Percentiles rank a stretch among this genome's conserved stretches.
phyloP scores from a whole-genome alignment of 768 basidiomycete species.

The Lentinula sp. region DNA sequence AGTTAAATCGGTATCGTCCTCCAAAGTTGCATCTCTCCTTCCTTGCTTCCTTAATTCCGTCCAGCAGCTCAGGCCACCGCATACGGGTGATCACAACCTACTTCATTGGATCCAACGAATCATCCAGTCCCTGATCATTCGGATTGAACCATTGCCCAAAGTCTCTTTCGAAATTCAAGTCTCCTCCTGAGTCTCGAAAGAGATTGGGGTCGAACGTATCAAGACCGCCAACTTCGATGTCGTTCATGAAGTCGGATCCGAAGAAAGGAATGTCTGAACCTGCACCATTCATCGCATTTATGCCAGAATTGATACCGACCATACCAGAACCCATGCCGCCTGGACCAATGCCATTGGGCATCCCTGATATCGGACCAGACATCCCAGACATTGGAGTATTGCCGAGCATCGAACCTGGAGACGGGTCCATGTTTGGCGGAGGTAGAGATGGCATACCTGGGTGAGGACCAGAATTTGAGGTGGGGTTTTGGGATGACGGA shows the following conservation, averaged over 20 bases:
- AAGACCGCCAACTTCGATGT: constrained; percentile 24
- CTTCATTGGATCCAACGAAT: constrained; percentile 1
- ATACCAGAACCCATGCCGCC: neutral
- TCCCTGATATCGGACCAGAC: neutral
- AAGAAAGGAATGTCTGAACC: constrained; percentile 15
- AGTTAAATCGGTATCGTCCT: neutral
- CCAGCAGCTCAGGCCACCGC: neutral
- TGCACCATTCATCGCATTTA: neutral
- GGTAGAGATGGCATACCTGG: constrained; percentile 5
- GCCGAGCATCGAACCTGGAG: neutral
- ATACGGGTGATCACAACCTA: neutral
- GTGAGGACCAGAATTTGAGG: constrained; percentile 8
- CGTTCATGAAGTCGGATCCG: constrained; percentile 39
- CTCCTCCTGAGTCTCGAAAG: constrained; percentile 32
- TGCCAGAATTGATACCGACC: neutral
- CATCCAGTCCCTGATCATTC: constrained; percentile 26
- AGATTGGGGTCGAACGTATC: constrained; percentile 36
- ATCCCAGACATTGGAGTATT: neutral
- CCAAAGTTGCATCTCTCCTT: neutral
- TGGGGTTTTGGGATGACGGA: constrained; percentile 17
- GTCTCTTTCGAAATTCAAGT: constrained; percentile 66
- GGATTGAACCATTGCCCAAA: constrained; percentile 75
- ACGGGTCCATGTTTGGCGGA: neutral
- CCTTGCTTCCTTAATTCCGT: neutral
- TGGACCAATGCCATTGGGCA: neutral